Evolutionary conservation across 2,329 filamentous ascomycete genomes (phyloP), one percentile per base, ranked within the genome.

Genomic region (Incumbomyces delicatus): DNA sequence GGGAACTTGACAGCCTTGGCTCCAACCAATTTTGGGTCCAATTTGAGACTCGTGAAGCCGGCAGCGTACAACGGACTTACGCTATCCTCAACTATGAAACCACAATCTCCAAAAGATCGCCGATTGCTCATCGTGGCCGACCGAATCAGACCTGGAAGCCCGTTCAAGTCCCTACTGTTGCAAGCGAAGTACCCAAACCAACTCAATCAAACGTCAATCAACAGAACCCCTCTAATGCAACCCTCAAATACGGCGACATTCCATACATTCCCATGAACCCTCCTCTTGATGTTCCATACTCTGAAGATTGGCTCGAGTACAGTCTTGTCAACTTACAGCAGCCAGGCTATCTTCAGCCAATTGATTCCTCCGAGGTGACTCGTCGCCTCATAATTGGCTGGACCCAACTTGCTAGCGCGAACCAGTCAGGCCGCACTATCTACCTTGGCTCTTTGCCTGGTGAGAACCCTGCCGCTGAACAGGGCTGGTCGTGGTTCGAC

Each of bases 1-100:
- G 46, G 2, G 58, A 63, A 48, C 41, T 62, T 30, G 39, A 46
- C 14, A 30, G 14, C 14, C 17, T 48, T 14, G 42, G 56, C 29
- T 59, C 71, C 2, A 70, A 75, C 46, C 42, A 45, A 16, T 74
- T 74, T 48, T 66, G 67, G 16, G 64, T 77, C 20, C 62, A 63
- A 29, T 48, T 63, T 3, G 58, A 59, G 27, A 59, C 55, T 2
- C 54, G 59, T 7, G 56, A 57, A 34, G 53, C 57, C 3, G 52
- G 53, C 1, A 34, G 41, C 20, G 49, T 49, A 5, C 35, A 55
- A 38, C 58, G 54, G 0, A 56, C 52, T 14, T 63, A 57, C 41
- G 62, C 61, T 11, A 49, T 62, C 14, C 50, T 64, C 20, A 48
- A 48, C 29, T 61, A 61, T 37, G n/a, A 50, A n/a, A 45, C 40